A percentile compares a stretch with the other conserved stretches of the same genome.
Evolutionary conservation across 2,329 filamentous ascomycete genomes (phyloP).

Genomic region (Paramyrothecium sp.): DNA sequence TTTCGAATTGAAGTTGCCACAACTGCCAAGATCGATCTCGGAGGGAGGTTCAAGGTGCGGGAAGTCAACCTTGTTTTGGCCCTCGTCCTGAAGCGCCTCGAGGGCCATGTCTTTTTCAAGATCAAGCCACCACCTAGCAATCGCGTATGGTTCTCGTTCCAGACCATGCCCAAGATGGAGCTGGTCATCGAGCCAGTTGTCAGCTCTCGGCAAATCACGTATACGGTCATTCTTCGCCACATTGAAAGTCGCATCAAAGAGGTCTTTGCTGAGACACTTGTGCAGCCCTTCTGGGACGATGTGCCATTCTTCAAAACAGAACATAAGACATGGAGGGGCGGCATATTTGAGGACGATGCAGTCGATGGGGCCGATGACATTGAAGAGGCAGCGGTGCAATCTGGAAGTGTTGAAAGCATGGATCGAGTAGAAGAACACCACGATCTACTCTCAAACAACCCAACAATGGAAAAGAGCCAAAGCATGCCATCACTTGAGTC

Average conservation of each 20-base stretch:
- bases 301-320: slow-evolving; percentile 84
- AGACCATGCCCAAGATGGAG: slow-evolving; percentile 90
- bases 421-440: slow-evolving; percentile 40
- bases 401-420: slow-evolving; percentile 48
- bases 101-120: slow-evolving; percentile 80
- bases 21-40: slow-evolving; percentile 89
- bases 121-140: slow-evolving; percentile 96
- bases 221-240: slow-evolving; percentile 83
- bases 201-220: slow-evolving; percentile 92
- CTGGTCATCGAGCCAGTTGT: slow-evolving; percentile 95
- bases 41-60: slow-evolving; percentile 81
- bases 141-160: slow-evolving; percentile 92
- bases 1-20: slow-evolving; percentile 88
- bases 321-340: slow-evolving; percentile 76
- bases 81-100: slow-evolving; percentile 78
- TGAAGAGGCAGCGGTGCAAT: slow-evolving; percentile 25
- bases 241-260: slow-evolving; percentile 96
- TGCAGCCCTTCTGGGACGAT: slow-evolving; percentile 95
- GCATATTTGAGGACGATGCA: slow-evolving; percentile 67
- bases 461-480: slow-evolving; percentile 55
- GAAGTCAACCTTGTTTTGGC: slow-evolving; percentile 89
- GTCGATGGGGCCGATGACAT: slow-evolving; percentile 10
- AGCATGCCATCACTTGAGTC: slow-evolving; percentile 44
- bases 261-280: slow-evolving; percentile 87
- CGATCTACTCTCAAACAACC: slow-evolving; percentile 36